Evolutionary conservation across 306 rosid species (phyloP), one percentile per base, ranked within the genome.

Genomic region (Vigna angularis): DNA sequence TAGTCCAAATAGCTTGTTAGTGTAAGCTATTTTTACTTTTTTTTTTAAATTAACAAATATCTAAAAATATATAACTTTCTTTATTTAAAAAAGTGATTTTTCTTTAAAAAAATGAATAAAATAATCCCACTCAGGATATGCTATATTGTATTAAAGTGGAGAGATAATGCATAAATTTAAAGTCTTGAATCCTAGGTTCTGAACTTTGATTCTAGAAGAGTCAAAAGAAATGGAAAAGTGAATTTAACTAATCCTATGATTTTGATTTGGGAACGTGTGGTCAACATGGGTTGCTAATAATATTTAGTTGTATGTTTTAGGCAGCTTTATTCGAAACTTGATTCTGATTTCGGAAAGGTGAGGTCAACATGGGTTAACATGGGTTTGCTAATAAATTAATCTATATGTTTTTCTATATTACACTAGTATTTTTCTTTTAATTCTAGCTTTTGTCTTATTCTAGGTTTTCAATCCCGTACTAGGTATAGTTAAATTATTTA

Each of bases 261-360:
- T 28, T 7, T 59, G 10, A 59, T 59, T 59, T 4, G 59, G 38
- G 9, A 24, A 59, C 30, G 17, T 28, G 42, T 40, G 42, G 42
- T 30, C 42, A 61, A 30, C 66, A 61, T 30, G 38, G 17, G 44
- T 32, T 62, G 68, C 45, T 14, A 16, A 3, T 62, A 32, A 62
- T 11, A 32, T 34, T 62, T 30, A 13, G 9, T 62, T 15, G 16
- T 30, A 28, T 7, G 18, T 61, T 28, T 14, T 61, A 32, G 67
- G 45, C 22, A 14, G 18, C 20, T 14, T 62, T 30, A 14, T 32
- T 61, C 44, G 0, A 14, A 7, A 14, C 3, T 8, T 62, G 22
- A 62, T 62, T 8, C 45, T 32, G 44, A 61, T 61, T 61, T 30
- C 22, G 67, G 22, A 61, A 61, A 61, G 44, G 10, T 61, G 67